A percentile compares a stretch with the other conserved stretches of the same genome.
Evolutionary conservation across 169 alveolate species (phyloP).

Genomic region (Plasmodium adleri): DNA sequence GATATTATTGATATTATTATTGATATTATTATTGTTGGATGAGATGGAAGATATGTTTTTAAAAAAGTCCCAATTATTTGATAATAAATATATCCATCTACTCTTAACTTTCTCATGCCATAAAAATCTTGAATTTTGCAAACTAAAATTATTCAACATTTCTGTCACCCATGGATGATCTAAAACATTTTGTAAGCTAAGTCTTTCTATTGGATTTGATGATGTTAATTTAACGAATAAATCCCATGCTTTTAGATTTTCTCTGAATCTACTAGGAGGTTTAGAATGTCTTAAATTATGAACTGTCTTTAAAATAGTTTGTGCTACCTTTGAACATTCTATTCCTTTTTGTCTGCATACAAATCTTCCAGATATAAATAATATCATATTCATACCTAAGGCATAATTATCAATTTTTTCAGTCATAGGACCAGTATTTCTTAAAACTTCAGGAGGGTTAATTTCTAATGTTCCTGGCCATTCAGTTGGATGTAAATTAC

Average conservation of each 20-base stretch:
- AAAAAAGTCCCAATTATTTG: slow-evolving; percentile 72
- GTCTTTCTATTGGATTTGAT: slow-evolving; percentile 83
- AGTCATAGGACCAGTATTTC: slow-evolving; percentile 87
- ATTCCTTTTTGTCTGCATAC: slow-evolving; percentile 87
- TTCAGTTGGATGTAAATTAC: slow-evolving; percentile 82
- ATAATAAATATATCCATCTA: slow-evolving; percentile 60
- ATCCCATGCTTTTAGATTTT: slow-evolving; percentile 84
- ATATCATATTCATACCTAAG: slow-evolving; percentile 85
- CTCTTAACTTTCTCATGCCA: slow-evolving; percentile 73
- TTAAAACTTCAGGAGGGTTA: slow-evolving; percentile 89
- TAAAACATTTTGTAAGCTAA: slow-evolving; percentile 83
- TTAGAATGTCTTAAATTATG: slow-evolving; percentile 80
- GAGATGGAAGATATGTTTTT: slow-evolving; percentile 57
- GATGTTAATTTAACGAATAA: slow-evolving; percentile 88
- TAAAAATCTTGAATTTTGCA: slow-evolving; percentile 47
- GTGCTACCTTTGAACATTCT: slow-evolving; percentile 88
- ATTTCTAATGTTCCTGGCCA: slow-evolving; percentile 91
- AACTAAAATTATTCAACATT: slow-evolving; percentile 68
- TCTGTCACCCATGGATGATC: slow-evolving; percentile 85
- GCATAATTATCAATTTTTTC: slow-evolving; percentile 89
- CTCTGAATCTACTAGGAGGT: slow-evolving; percentile 82
- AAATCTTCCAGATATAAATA: slow-evolving; percentile 87
- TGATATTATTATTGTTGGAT: too few relatives aligned
- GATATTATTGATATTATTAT: slow-evolving; percentile 1
- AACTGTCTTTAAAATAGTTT: slow-evolving; percentile 82